Evolutionary conservation across 2,329 filamentous ascomycete genomes (phyloP), one percentile per base, ranked within the genome.

Genomic region (Botrytis fragariae): DNA sequence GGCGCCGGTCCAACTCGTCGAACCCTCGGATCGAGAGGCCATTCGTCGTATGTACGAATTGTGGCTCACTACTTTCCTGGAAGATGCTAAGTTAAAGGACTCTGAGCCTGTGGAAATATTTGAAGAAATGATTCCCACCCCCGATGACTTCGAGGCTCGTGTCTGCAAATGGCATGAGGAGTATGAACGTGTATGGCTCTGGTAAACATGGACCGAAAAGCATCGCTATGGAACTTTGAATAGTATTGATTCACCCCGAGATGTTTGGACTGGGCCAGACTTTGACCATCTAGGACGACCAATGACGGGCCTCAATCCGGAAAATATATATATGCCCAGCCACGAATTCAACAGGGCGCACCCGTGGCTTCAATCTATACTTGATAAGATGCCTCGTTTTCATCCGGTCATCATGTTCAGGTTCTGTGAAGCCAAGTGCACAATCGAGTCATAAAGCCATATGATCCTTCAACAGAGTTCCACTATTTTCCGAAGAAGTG

Each of bases 1-100:
- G 22, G 1, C 65, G 4, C 48, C 25, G 4, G 29, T 69, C 0
- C 65, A 69, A n/a, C 25, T 69, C 3, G 48, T 69, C 39, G 32
- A 29, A 4, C 8, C 35, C 22, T 57, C 48, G 5, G 48, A 69
- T 7, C 25, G 39, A n/a, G 6, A 39, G 35, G 42, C 65, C 25
- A 69, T 69, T 22, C 65, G 64, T 57, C 48, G 65, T 9, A 69
- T 69, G 67, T 57, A 69, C 22, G 37, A 64, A 10, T 4, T 64
- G 8, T 64, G 39, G 39, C 3, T 10, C 18, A 32, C 39, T 6
- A 22, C 39, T 12, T 64, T 45, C 32, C 9, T 45, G 4, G 16
- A 64, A 1, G n/a, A 64, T 45, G 8, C 18, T 7, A 32, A 45
- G 32, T 32, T 64, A 0, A 64, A 64, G 62, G 62, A 64, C 32